Conservation (phyloP, 148 eudicot species). For the Camellia granthamiana region DNA sequence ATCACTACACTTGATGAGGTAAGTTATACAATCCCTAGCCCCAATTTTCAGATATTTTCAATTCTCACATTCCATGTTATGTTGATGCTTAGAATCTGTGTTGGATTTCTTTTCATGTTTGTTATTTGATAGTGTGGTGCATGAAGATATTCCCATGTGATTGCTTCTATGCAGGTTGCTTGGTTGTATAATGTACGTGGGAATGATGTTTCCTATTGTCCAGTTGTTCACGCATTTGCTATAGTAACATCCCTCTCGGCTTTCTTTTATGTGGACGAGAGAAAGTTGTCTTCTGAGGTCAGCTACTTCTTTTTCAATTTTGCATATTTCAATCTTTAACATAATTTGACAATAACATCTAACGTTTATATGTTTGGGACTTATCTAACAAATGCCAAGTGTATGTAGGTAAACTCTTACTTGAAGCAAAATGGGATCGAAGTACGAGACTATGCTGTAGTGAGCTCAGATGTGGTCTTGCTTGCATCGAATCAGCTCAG, state of each 20-base stretch:
- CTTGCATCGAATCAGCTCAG: constrained; percentile 74
- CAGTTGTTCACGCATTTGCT: constrained; percentile 93
- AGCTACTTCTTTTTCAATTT: constrained; percentile 20
- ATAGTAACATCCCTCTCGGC: constrained; percentile 67
- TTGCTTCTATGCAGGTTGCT: constrained; percentile 67
- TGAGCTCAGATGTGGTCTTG: constrained; percentile 64
- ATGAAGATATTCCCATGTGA: constrained; percentile 5
- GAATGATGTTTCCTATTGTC: constrained; percentile 77
- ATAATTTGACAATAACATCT: neutral
- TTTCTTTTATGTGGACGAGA: constrained; percentile 79
- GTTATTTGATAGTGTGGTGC: neutral
- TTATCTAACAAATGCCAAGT: neutral
- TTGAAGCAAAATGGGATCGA: constrained; percentile 74
- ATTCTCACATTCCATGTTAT: constrained; percentile 3
- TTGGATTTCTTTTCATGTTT: neutral
- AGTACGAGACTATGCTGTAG: constrained; percentile 65
- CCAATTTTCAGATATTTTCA: neutral
- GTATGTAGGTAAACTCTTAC: constrained; percentile 49
- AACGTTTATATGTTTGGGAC: neutral
- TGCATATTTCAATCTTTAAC: neutral
- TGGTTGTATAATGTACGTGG: constrained; percentile 95
- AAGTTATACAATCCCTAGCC: neutral
- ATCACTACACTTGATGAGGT: constrained; percentile 87
- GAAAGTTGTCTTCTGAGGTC: constrained; percentile 86
- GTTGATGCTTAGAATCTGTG: neutral